A percentile compares a stretch with the other conserved stretches of the same genome.
Evolutionary conservation across 441 rosid genomes (phyloP).

Genomic region (Omphalea diandra): DNA sequence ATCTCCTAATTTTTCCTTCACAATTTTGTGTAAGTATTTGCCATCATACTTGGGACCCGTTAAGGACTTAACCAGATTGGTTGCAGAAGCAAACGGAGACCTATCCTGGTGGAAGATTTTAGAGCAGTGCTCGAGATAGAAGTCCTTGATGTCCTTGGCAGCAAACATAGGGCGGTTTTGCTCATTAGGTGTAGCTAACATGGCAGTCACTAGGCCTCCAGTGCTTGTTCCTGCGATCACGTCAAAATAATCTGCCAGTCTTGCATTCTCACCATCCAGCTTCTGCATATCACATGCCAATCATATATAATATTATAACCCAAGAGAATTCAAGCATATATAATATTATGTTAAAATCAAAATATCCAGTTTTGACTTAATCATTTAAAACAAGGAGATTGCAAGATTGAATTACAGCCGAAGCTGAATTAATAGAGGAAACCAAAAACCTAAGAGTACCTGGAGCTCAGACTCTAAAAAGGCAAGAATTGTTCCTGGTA

Average conservation of each 20-base stretch:
- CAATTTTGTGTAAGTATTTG: slow-evolving; percentile 24
- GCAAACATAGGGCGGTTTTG: slow-evolving; percentile 48
- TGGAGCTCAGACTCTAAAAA: slow-evolving; percentile 64
- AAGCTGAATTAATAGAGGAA: no score
- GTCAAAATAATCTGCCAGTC: slow-evolving; percentile 61
- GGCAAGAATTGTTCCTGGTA: slow-evolving; percentile 50
- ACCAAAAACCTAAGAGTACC: slow-evolving; percentile 26
- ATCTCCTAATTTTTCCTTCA: slow-evolving; percentile 36
- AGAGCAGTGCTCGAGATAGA: slow-evolving; percentile 43
- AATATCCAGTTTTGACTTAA: no score
- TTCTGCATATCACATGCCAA: slow-evolving; percentile 3
- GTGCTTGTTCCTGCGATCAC: slow-evolving; percentile 60
- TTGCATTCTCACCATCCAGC: slow-evolving; percentile 52
- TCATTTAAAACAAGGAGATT: no score
- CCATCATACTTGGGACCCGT: slow-evolving; percentile 40
- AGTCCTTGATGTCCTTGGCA: slow-evolving; percentile 48
- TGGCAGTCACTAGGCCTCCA: slow-evolving; percentile 56
- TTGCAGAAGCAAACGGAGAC: slow-evolving; percentile 9
- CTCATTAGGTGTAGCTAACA: slow-evolving; percentile 51
- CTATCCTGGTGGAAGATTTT: slow-evolving; percentile 49
- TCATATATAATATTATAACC: no score
- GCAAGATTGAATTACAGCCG: no score
- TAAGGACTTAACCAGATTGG: slow-evolving; percentile 19
- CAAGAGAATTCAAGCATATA: no score
- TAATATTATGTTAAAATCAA: no score